phyloP scores from a whole-genome alignment of 1,284 basidiomycete genomes.

The Heterobasidion parviporum region DNA sequence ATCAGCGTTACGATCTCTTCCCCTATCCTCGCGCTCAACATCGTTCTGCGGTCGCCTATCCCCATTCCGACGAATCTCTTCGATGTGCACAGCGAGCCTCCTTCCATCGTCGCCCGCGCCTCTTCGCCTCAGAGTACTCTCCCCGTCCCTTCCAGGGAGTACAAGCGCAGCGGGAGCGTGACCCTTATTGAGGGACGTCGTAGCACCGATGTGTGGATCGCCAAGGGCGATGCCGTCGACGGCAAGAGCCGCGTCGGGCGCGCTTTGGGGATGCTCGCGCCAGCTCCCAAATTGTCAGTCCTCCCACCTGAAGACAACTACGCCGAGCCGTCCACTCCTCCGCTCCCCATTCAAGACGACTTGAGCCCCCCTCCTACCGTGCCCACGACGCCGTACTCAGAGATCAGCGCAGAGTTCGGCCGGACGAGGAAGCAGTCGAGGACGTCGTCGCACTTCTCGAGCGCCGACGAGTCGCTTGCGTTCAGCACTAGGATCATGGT shows the following conservation, averaged over 20 bases:
- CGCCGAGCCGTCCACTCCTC: slow-evolving; percentile 32
- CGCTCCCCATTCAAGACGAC: slow-evolving; percentile 25
- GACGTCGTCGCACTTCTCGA: slow-evolving; percentile 43
- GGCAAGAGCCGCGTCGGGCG: slow-evolving; percentile 52
- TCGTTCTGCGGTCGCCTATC: slow-evolving; percentile 49
- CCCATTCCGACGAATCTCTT: slow-evolving; percentile 60
- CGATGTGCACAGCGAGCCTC: slow-evolving; percentile 36
- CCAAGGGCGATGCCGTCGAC: slow-evolving; percentile 58
- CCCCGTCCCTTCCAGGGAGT: slow-evolving; percentile 40
- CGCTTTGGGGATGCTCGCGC: slow-evolving; percentile 47
- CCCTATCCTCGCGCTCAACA: slow-evolving; percentile 52
- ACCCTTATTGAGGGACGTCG: slow-evolving; percentile 62
- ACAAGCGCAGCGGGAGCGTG: slow-evolving; percentile 53
- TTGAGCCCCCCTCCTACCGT: slow-evolving; percentile 24
- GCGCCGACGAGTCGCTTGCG: slow-evolving; percentile 38
- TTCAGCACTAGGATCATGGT: slow-evolving; percentile 54
- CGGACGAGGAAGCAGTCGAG: slow-evolving; percentile 35
- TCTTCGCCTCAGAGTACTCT: slow-evolving; percentile 32
- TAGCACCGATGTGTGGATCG: slow-evolving; percentile 63
- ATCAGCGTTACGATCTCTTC: slow-evolving; percentile 59
- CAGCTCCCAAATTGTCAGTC: slow-evolving; percentile 57
- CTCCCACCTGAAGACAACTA: slow-evolving; percentile 34
- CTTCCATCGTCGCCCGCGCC: slow-evolving; percentile 31
- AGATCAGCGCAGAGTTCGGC: slow-evolving; percentile 41
- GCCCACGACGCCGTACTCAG: slow-evolving; percentile 42